Base-by-base conservation (phyloP, 1,139 yeast species). In the Taphrina wiesneri region DNA sequence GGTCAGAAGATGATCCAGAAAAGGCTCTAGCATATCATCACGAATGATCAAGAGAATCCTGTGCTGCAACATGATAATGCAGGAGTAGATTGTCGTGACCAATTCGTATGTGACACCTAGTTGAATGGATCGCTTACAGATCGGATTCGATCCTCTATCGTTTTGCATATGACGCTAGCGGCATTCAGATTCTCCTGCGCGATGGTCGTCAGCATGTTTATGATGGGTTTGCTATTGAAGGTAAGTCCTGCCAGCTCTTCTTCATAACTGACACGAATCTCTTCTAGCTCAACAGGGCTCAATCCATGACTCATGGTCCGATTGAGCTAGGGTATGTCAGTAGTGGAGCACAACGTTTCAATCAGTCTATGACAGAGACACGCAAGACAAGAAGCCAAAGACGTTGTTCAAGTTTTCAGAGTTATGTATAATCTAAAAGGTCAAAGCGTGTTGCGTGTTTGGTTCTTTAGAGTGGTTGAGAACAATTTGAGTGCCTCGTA, bases 151-250 rank as follows among this genome's bases (percentile, higher is more conserved):
- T 60, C 52, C 25, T 85, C 88, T 63, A 93, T 83, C 28, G 91
- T 89, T 68, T 83, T 84, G 47, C 88, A 84, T 67, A 93, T 89
- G 63, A 87, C 89, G 68, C 85, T 85, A 4, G 98, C 97, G 65
- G 83, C 85, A 61, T 83, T 82, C 34, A 85, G 81, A 74, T 90
- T 90, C 73, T 93, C 98, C 71, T 85, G 88, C 11, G 99, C 98
- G 67, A 91, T 84, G 59, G 84, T 81, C n/a, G 99, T 93, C 72
- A 92, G 81, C 62, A 85, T 87, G 63, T 88, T 87, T 71, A 93
- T 93, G 65, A 92, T 88, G 15, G 97, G 97, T 68, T 92, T 82
- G 6, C 97, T 90, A 76, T 91, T 92, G 78, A 88, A 87, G 7
- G 96, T 90, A 71, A 93, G 80, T 70, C 90, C 96, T 54, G 83